These are phyloP conservation scores for Tetracentron sinense DNA, from an alignment of 164 flowering plant genomes.

Conservation along the genomic window DNA sequence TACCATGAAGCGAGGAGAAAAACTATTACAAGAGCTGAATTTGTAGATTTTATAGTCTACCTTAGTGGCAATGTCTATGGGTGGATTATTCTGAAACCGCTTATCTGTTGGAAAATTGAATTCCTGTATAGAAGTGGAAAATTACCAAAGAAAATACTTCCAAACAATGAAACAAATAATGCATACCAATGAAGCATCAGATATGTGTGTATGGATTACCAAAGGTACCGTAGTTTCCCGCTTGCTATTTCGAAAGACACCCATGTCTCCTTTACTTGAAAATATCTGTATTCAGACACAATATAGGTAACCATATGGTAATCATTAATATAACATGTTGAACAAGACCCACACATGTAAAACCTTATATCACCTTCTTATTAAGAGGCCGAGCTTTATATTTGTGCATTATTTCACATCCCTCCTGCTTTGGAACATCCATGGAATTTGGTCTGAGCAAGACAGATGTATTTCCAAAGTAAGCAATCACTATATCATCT, in stretches of 20 bases:
- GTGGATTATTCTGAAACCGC: conserved; percentile 55
- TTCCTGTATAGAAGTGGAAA: conserved; percentile 40
- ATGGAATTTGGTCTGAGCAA: conserved; percentile 30
- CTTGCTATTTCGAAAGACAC: conserved; percentile 66
- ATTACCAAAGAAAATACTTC: not conserved
- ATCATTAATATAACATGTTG: conserved; percentile 2
- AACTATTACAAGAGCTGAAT: not conserved
- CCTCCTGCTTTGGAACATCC: conserved; percentile 41
- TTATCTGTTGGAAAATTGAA: conserved; percentile 64
- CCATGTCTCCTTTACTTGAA: conserved; percentile 81
- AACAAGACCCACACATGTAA: not conserved
- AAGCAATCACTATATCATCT: conserved; percentile 7
- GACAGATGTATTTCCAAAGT: not conserved
- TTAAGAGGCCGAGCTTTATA: conserved; percentile 83
- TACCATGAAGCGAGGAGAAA: too few relatives aligned
- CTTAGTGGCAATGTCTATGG: conserved; percentile 76
- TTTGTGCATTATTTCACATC: conserved; percentile 19
- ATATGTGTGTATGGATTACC: conserved; percentile 35
- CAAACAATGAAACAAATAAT: not conserved
- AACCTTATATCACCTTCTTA: conserved; percentile 51
- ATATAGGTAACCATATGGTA: not conserved
- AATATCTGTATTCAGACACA: conserved; percentile 51
- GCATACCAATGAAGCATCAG: conserved; percentile 4
- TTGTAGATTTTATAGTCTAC: conserved; percentile 26
- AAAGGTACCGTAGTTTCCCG: conserved; percentile 58